phyloP scores from a whole-genome alignment of 345 rosid species.

The Hevea brasiliensis region DNA sequence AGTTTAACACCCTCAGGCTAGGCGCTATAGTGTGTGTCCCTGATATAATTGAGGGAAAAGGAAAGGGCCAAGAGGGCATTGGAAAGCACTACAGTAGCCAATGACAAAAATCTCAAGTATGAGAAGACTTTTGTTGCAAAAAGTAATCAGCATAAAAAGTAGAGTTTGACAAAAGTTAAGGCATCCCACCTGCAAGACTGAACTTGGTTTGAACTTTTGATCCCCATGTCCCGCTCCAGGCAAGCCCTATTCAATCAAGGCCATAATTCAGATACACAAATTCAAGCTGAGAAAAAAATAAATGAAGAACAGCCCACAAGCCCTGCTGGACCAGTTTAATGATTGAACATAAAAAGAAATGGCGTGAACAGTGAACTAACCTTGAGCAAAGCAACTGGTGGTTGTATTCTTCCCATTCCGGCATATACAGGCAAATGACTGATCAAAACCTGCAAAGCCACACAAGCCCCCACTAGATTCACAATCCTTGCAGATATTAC shows the following conservation, averaged over 20 bases:
- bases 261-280: neutral
- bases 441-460: conserved; percentile 56
- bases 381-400: conserved; percentile 51
- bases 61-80: neutral
- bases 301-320: conserved; percentile 1
- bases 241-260: conserved; percentile 33
- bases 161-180: conserved; percentile 14
- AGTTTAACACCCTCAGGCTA: neutral
- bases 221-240: conserved; percentile 54
- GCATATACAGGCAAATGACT: conserved; percentile 69
- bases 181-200: conserved; percentile 41
- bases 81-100: neutral
- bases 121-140: conserved; percentile 21
- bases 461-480: conserved; percentile 64
- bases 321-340: neutral
- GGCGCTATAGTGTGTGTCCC: neutral
- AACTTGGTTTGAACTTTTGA: conserved; percentile 40
- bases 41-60: neutral
- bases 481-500: conserved; percentile 49
- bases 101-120: neutral
- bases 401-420: conserved; percentile 51
- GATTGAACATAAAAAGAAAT: conserved; percentile 1
- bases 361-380: conserved; percentile 30
- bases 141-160: neutral
- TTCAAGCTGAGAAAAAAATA: neutral